Evolutionary conservation across 495 filamentous ascomycete species (phyloP).

Genomic region (Lichenothelia convexa): DNA sequence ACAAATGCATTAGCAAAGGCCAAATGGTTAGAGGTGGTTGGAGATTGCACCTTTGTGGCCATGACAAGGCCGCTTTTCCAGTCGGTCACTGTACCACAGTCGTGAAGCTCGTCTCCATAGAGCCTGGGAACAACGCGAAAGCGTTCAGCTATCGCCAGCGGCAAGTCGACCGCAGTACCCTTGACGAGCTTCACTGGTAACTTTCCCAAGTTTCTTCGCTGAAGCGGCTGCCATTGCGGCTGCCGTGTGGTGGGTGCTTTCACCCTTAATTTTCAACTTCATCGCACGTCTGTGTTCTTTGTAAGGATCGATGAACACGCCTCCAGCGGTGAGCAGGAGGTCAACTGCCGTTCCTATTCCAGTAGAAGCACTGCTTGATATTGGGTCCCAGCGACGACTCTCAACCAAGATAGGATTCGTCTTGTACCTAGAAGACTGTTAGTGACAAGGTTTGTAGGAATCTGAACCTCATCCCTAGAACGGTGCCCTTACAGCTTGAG

Average conservation of each 20-base stretch:
- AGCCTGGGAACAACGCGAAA: slow-evolving; percentile 8
- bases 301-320: background rate
- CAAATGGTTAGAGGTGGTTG: too few relatives aligned
- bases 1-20: too few relatives aligned
- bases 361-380: background rate
- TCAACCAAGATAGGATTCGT: background rate
- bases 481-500: slow-evolving; percentile 47
- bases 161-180: background rate
- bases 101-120: slow-evolving; percentile 8
- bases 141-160: slow-evolving; percentile 2
- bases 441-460: too few relatives aligned
- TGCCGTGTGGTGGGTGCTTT: background rate
- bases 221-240: background rate
- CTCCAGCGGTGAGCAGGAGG: background rate
- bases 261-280: background rate
- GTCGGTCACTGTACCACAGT: slow-evolving; percentile 7
- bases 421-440: too few relatives aligned
- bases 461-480: too few relatives aligned
- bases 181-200: slow-evolving; percentile 1
- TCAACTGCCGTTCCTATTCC: background rate
- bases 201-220: slow-evolving; percentile 21
- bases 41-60: too few relatives aligned
- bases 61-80: slow-evolving; percentile 2
- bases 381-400: background rate
- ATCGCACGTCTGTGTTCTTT: background rate